Evolutionary conservation across 2,329 filamentous ascomycete species (phyloP), one percentile per base, ranked within the genome.

Genomic region (Ampelomyces quisqualis): DNA sequence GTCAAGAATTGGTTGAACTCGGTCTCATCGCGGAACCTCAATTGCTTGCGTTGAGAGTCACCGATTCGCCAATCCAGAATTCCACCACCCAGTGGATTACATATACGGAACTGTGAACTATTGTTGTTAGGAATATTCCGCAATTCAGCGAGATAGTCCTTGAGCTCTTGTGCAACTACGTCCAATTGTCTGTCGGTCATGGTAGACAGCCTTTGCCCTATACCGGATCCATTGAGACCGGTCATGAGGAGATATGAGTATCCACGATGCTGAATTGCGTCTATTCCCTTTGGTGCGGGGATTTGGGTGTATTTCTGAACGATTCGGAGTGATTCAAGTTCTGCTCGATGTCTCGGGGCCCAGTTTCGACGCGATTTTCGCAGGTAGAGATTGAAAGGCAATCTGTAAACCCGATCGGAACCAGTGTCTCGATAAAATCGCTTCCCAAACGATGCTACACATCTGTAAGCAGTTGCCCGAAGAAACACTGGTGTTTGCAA

Each of bases 341-440:
- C 50, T 21, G 44, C 47, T 44, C 43, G 38, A 41, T 53, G 43
- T 43, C 40, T 47, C 20, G 43, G 30, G 20, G 48, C 45, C 51
- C 51, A 51, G 15, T 45, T 28, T 28, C 24, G 33, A 34, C 13
- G 21, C 44, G 28, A 40, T 26, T 38, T 36, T 22, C 51, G 43
- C 38, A 54, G 33, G 30, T 54, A 54, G 10, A 49, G 40, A 46
- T 51, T 49, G 48, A 49, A 51, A 40, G 48, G 51, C 26, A 51
- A 38, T 38, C 37, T 45, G 32, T 43, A 30, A 22, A 32, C 36
- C 35, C 45, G 19, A 19, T 49, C 48, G 3, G 43, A 54, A 14
- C 43, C 51, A 40, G 40, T 54, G 31, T 26, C 4, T 27, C 43
- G 48, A 30, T 49, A 49, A 35, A 51, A 26, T 15, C 30, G 15